Evolutionary conservation across 805 yeast genomes (phyloP).

Genomic region (Spathaspora sp.): DNA sequence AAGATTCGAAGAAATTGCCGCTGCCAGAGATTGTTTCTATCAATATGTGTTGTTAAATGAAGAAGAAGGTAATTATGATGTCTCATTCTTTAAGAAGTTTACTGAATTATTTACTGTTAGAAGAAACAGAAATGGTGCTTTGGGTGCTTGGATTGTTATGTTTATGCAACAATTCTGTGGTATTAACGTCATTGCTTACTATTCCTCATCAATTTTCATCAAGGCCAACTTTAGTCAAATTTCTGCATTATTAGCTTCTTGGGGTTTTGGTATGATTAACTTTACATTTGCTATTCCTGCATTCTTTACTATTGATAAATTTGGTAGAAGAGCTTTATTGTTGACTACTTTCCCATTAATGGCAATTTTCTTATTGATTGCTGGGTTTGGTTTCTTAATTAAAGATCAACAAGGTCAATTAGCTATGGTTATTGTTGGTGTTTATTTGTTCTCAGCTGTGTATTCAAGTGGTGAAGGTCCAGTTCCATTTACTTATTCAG

Average conservation of each 20-base stretch:
- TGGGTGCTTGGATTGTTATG: constrained; percentile 80
- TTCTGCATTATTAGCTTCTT: constrained; percentile 69
- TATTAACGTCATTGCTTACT: constrained; percentile 82
- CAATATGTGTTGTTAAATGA: constrained; percentile 56
- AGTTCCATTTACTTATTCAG: constrained; percentile 84
- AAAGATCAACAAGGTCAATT: constrained; percentile 49
- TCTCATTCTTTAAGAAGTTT: constrained; percentile 44
- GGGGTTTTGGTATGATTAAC: constrained; percentile 84
- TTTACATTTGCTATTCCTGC: constrained; percentile 83
- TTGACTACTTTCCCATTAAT: constrained; percentile 61
- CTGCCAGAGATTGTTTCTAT: constrained; percentile 65
- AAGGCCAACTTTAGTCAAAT: constrained; percentile 61
- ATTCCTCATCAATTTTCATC: constrained; percentile 71
- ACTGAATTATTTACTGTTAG: constrained; percentile 64
- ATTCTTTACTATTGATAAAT: constrained; percentile 70
- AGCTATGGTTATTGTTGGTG: constrained; percentile 64
- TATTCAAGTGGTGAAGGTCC: constrained; percentile 89
- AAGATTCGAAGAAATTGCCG: constrained; percentile 46
- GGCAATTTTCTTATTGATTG: constrained; percentile 54
- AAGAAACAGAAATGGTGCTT: constrained; percentile 79
- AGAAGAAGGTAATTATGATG: constrained; percentile 55
- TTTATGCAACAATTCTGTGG: constrained; percentile 93
- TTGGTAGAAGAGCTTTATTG: constrained; percentile 65
- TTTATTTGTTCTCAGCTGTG: constrained; percentile 67
- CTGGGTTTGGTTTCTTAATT: constrained; percentile 74